These are phyloP conservation scores for Psilocybe mexicana DNA, from an alignment of 1,284 basidiomycete genomes.

Conservation along the genomic window DNA sequence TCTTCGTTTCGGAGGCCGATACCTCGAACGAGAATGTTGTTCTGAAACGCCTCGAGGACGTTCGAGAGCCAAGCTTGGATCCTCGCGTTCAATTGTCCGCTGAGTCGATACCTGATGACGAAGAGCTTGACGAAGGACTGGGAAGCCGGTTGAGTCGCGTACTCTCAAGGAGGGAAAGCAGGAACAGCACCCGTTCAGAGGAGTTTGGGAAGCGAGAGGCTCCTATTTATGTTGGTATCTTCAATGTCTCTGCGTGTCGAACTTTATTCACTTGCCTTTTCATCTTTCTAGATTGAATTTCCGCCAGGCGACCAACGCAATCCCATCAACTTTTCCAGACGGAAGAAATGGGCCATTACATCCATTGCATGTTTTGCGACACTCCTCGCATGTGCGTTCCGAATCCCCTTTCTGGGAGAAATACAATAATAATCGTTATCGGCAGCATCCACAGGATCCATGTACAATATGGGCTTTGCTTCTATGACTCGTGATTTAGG, in stretches of 20 bases:
- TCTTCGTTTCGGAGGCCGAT: slow-evolving; percentile 9
- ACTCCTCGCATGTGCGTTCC: slow-evolving; percentile 46
- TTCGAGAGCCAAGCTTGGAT: slow-evolving; percentile 33
- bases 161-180: slow-evolving; percentile 16
- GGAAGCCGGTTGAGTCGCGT: slow-evolving; percentile 25
- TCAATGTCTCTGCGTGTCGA: not conserved
- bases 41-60: slow-evolving; percentile 29
- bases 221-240: slow-evolving; percentile 33
- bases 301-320: slow-evolving; percentile 50
- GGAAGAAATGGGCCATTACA: slow-evolving; percentile 62
- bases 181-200: slow-evolving; percentile 7
- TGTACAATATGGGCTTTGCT: slow-evolving; percentile 58
- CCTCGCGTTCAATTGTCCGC: slow-evolving; percentile 25
- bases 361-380: slow-evolving; percentile 59
- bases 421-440: slow-evolving; percentile 38
- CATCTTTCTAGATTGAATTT: slow-evolving; percentile 55
- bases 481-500: slow-evolving; percentile 69
- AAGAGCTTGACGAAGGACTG: slow-evolving; percentile 27
- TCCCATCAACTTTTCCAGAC: slow-evolving; percentile 51
- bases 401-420: not conserved
- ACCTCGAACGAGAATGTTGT: slow-evolving; percentile 23
- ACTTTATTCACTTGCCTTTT: not conserved
- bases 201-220: slow-evolving; percentile 24
- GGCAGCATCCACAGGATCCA: slow-evolving; percentile 51
- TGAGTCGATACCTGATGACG: slow-evolving; percentile 22